Evolutionary conservation across 768 basidiomycete genomes (phyloP).

Genomic region (Sporobolomyces pararoseus): DNA sequence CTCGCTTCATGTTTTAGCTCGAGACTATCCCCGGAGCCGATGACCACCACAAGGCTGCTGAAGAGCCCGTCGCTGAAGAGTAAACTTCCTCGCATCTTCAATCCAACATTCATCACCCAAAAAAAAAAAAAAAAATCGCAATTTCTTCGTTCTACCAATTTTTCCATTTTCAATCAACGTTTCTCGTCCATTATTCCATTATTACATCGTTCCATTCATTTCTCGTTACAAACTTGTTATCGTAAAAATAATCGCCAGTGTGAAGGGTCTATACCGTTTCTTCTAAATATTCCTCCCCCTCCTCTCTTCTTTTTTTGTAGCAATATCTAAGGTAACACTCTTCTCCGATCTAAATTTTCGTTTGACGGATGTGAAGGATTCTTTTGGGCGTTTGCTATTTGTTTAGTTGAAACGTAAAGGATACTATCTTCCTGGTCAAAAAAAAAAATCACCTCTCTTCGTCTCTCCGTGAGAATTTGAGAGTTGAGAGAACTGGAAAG

Average conservation of each 20-base stretch:
- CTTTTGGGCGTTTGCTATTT: conserved; percentile 1
- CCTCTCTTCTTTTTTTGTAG: not conserved
- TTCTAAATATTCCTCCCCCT: no score
- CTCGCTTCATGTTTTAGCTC: not conserved
- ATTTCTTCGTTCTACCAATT: not conserved
- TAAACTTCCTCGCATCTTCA: conserved; percentile 7
- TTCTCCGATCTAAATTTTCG: not conserved
- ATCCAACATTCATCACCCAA: no score
- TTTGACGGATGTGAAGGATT: conserved; percentile 18
- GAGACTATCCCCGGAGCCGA: conserved; percentile 38
- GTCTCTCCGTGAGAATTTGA: not conserved
- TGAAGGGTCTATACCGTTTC: conserved; percentile 12
- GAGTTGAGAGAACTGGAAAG: no score
- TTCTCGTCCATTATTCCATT: not conserved
- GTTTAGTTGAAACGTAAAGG: conserved; percentile 15
- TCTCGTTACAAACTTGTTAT: conserved; percentile 7
- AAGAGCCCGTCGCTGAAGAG: conserved; percentile 30
- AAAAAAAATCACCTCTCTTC: not conserved
- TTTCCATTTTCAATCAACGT: not conserved
- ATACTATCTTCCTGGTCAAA: conserved; percentile 21
- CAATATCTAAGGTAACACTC: conserved; percentile 1
- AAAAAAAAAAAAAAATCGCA: no score
- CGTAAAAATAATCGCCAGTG: conserved; percentile 18
- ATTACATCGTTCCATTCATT: not conserved
- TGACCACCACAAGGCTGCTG: conserved; percentile 37